Percentiles rank a stretch among this genome's conserved stretches.
phyloP scores from a whole-genome alignment of 805 yeast species.

The Starmera caribaea region DNA sequence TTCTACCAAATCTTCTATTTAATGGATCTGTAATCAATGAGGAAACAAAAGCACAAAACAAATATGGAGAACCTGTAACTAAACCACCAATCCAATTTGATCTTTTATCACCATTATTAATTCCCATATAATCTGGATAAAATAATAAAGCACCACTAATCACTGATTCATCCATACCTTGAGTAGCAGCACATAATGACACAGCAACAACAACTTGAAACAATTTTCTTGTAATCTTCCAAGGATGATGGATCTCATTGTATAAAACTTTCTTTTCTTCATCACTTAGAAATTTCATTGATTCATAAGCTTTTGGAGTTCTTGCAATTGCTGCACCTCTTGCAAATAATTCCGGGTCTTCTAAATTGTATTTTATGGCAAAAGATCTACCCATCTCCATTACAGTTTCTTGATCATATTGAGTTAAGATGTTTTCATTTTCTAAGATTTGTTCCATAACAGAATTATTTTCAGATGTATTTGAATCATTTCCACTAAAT shows the following conservation, averaged over 20 bases:
- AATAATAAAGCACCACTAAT: slow-evolving; percentile 63
- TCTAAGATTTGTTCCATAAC: slow-evolving; percentile 2
- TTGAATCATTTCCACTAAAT: too few species aligned
- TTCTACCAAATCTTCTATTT: slow-evolving; percentile 50
- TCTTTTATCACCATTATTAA: slow-evolving; percentile 34
- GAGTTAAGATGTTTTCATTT: slow-evolving; percentile 34
- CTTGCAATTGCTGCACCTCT: slow-evolving; percentile 63
- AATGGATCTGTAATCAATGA: slow-evolving; percentile 57
- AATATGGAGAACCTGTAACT: slow-evolving; percentile 62
- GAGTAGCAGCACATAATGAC: slow-evolving; percentile 73
- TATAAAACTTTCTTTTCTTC: slow-evolving; percentile 44
- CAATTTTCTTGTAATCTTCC: slow-evolving; percentile 34
- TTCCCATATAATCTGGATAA: slow-evolving; percentile 47
- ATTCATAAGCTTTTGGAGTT: slow-evolving; percentile 44
- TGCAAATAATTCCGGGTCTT: slow-evolving; percentile 42
- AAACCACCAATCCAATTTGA: slow-evolving; percentile 53
- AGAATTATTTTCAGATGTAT: too few species aligned
- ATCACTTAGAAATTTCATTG: slow-evolving; percentile 44
- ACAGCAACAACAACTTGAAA: slow-evolving; percentile 51
- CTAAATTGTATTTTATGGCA: slow-evolving; percentile 39
- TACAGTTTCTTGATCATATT: slow-evolving; percentile 46
- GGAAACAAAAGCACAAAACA: slow-evolving; percentile 49
- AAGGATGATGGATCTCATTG: slow-evolving; percentile 36
- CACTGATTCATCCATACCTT: slow-evolving; percentile 74
- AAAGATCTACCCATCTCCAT: slow-evolving; percentile 57